Evolutionary conservation across 129 eudicot species (phyloP).

Genomic region (Lactuca sativa): DNA sequence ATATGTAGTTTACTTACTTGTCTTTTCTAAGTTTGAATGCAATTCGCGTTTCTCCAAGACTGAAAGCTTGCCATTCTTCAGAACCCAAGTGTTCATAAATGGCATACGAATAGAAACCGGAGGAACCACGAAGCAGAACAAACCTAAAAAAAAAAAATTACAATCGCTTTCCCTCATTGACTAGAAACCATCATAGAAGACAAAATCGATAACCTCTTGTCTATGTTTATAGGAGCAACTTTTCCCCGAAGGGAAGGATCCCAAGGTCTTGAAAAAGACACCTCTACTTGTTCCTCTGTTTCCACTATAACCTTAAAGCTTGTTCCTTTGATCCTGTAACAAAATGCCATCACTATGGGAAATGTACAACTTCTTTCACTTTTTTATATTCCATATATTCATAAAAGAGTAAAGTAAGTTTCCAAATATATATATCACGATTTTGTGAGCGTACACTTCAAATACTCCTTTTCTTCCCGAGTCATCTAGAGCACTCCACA

Average conservation of each 20-base stretch:
- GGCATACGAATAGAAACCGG: constrained; percentile 63
- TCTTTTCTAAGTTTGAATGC: constrained; percentile 61
- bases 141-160: constrained; percentile 34
- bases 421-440: neutral
- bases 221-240: constrained; percentile 46
- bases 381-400: too few species aligned
- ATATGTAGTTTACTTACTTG: constrained; percentile 40
- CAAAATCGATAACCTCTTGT: constrained; percentile 28
- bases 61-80: constrained; percentile 49
- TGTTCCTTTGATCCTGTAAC: constrained; percentile 39
- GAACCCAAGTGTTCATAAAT: constrained; percentile 50
- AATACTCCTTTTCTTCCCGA: constrained; percentile 40
- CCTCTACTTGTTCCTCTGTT: constrained; percentile 44
- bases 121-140: constrained; percentile 53
- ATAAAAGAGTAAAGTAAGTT: too few species aligned
- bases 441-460: constrained; percentile 29
- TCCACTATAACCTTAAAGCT: constrained; percentile 38
- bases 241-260: constrained; percentile 34
- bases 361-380: neutral
- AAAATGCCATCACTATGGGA: neutral
- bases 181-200: neutral
- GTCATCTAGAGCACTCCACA: constrained; percentile 42
- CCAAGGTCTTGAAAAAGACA: constrained; percentile 44
- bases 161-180: neutral
- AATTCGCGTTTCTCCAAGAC: constrained; percentile 48